Percentiles rank a stretch among this genome's conserved stretches.
These are phyloP conservation scores for Globisporangium heterothallicum DNA, from an alignment of 352 stramenopile species.

Conservation along the genomic window DNA sequence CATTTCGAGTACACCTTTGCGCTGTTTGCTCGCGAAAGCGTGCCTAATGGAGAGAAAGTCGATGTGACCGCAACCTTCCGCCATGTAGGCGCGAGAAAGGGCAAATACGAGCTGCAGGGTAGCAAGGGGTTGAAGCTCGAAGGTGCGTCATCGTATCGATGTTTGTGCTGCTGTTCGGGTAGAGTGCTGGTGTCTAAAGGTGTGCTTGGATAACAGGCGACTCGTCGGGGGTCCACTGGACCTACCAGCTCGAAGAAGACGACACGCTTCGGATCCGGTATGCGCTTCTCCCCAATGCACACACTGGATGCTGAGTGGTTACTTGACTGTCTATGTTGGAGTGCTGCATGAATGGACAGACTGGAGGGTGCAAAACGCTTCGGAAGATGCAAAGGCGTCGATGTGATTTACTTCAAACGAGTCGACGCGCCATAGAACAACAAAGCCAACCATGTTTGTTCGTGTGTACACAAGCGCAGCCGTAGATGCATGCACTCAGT, in stretches of 20 bases:
- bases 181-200: too few relatives aligned
- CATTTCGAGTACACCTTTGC: constrained; percentile 34
- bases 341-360: constrained; percentile 22
- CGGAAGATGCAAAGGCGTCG: constrained; percentile 71
- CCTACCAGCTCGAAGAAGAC: constrained; percentile 63
- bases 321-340: too few relatives aligned
- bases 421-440: constrained; percentile 3
- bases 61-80: constrained; percentile 51
- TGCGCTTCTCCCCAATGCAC: not conserved
- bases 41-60: constrained; percentile 16
- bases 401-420: constrained; percentile 74
- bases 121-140: constrained; percentile 27
- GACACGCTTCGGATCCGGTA: constrained; percentile 52
- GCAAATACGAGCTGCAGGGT: constrained; percentile 28
- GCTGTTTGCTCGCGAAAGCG: constrained; percentile 19
- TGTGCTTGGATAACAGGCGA: too few relatives aligned
- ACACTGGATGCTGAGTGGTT: too few relatives aligned
- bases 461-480: too few relatives aligned
- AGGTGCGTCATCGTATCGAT: constrained; percentile 9
- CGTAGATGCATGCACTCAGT: too few relatives aligned
- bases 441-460: not conserved
- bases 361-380: constrained; percentile 71
- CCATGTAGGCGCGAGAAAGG: constrained; percentile 43
- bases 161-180: not conserved
- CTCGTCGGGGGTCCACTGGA: constrained; percentile 53